Conservation (phyloP, 1,284 basidiomycete species). For the Sporisorium sorghi region DNA sequence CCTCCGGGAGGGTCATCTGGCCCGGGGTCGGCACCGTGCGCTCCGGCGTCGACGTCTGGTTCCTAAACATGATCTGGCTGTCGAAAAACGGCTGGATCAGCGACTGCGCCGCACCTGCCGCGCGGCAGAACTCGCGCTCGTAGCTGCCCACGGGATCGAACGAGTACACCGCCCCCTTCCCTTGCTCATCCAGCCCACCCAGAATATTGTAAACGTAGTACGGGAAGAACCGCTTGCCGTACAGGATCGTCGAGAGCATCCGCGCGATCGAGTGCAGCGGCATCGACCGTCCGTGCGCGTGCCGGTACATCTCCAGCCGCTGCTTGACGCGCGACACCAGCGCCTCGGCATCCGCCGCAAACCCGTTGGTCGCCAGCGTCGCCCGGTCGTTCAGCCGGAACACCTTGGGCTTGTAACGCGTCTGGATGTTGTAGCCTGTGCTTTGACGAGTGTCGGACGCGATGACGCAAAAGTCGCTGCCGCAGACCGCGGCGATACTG, state of each 20-base stretch:
- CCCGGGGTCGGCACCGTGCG: slow-evolving; percentile 61
- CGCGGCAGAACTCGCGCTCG: slow-evolving; percentile 67
- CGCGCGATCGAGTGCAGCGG: slow-evolving; percentile 66
- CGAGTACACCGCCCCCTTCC: slow-evolving; percentile 67
- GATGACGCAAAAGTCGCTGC: slow-evolving; percentile 67
- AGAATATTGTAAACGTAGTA: slow-evolving; percentile 70
- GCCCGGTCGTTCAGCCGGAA: slow-evolving; percentile 67
- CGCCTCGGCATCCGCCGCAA: slow-evolving; percentile 67
- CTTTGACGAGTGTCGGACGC: slow-evolving; percentile 67
- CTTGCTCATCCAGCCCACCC: slow-evolving; percentile 68
- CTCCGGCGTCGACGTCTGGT: slow-evolving; percentile 61
- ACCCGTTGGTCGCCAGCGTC: slow-evolving; percentile 66
- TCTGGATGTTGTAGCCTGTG: slow-evolving; percentile 69
- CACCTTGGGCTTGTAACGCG: slow-evolving; percentile 69
- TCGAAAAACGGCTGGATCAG: slow-evolving; percentile 68
- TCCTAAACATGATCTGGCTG: slow-evolving; percentile 69
- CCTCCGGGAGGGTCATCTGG: slow-evolving; percentile 56
- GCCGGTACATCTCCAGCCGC: slow-evolving; percentile 66
- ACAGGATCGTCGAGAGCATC: slow-evolving; percentile 67
- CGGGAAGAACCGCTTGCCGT: slow-evolving; percentile 69
- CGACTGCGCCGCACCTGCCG: slow-evolving; percentile 67
- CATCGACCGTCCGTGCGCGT: slow-evolving; percentile 66
- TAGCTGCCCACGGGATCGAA: slow-evolving; percentile 69
- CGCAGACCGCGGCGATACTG: slow-evolving; percentile 66
- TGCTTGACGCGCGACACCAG: slow-evolving; percentile 62